These are phyloP conservation scores for Pleurotus tuber-regium DNA, from an alignment of 768 basidiomycete genomes.

Conservation along the genomic window DNA sequence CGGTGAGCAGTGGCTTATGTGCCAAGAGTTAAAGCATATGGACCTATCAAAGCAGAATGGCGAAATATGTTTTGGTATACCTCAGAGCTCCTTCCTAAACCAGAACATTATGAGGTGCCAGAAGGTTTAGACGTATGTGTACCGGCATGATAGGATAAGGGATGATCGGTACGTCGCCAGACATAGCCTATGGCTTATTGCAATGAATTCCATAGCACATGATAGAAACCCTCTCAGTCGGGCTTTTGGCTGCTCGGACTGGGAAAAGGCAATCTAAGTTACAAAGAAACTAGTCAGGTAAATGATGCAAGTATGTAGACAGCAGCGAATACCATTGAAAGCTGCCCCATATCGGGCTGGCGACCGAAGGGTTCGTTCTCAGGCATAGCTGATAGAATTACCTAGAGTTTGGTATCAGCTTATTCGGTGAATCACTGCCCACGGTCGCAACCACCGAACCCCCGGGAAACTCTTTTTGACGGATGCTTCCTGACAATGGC, in stretches of 20 bases:
- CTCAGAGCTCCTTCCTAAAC: not conserved
- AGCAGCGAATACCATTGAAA: not conserved
- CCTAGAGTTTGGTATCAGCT: not conserved
- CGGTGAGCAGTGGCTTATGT: not conserved
- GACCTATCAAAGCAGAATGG: not conserved
- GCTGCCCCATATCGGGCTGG: not conserved
- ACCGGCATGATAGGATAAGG: not conserved
- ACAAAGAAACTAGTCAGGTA: too few species aligned
- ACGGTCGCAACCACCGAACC: slow-evolving; percentile 1
- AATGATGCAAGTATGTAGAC: not conserved
- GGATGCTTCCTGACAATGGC: slow-evolving; percentile 5
- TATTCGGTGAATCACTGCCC: not conserved
- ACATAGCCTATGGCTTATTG: too few species aligned
- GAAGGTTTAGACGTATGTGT: not conserved
- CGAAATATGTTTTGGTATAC: not conserved
- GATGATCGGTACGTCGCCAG: too few species aligned
- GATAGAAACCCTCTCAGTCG: not conserved
- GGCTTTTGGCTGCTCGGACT: not conserved
- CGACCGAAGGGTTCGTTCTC: not conserved
- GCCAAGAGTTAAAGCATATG: slow-evolving; percentile 7
- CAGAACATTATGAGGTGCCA: too few species aligned
- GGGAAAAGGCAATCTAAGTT: not conserved
- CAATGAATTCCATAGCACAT: slow-evolving; percentile 1
- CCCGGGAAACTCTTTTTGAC: not conserved
- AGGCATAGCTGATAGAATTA: not conserved